phyloP scores from a whole-genome alignment of 1,284 basidiomycete genomes.

The Tausonia pullulans region DNA sequence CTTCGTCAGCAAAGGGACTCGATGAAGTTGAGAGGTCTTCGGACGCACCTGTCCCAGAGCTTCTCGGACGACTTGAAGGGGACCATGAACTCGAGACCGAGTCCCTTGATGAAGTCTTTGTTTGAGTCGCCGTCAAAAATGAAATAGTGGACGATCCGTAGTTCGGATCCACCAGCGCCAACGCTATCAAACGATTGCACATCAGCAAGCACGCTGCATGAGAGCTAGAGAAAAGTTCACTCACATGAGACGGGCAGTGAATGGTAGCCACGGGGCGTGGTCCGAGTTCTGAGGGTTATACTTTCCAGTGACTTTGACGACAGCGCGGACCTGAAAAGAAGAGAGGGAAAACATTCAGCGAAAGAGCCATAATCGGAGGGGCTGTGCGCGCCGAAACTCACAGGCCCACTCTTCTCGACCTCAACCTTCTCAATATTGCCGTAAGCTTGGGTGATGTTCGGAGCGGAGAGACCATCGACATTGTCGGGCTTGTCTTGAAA shows the following conservation, averaged over 20 bases:
- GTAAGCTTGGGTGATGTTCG: background rate
- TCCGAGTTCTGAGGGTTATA: conserved; percentile 8
- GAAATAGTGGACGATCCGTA: conserved; percentile 4
- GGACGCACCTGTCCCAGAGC: background rate
- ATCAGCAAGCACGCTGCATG: background rate
- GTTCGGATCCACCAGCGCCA: conserved; percentile 7
- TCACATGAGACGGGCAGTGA: conserved; percentile 4
- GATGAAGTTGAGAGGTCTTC: too few species aligned
- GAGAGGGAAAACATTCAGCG: background rate
- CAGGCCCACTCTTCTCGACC: conserved; percentile 6
- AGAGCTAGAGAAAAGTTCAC: background rate
- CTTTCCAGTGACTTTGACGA: conserved; percentile 4
- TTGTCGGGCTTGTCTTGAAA: conserved; percentile 3
- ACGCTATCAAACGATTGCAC: background rate
- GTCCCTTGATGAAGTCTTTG: conserved; percentile 9
- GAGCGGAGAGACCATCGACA: background rate
- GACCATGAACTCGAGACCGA: conserved; percentile 3
- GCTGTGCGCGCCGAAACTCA: background rate
- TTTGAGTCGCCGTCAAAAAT: background rate
- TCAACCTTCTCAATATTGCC: background rate
- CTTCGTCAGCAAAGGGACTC: too few species aligned
- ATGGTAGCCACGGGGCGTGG: background rate
- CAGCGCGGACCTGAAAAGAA: background rate
- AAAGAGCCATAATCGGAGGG: background rate
- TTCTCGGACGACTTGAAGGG: background rate